These are phyloP conservation scores for Zizania palustris DNA, from an alignment of 202 grass and related monocot genomes.

Conservation along the genomic window DNA sequence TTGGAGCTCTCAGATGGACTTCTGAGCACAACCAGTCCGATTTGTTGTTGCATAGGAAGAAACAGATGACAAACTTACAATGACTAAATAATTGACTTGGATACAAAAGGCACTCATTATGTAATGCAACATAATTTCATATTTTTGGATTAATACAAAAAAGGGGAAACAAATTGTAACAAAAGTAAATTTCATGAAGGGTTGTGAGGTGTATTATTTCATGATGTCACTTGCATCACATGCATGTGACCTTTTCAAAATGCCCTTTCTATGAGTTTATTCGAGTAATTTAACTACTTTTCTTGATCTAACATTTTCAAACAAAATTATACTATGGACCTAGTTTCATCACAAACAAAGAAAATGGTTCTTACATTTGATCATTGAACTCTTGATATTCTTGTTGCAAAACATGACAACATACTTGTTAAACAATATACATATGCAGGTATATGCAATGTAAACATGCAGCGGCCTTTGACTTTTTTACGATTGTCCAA, in stretches of 20 bases:
- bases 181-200: constrained; percentile 26
- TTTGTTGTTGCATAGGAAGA: constrained; percentile 61
- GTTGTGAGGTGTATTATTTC: constrained; percentile 3
- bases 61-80: constrained; percentile 21
- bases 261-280: constrained; percentile 13
- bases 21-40: constrained; percentile 73
- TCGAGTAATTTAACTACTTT: not conserved
- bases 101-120: constrained; percentile 16
- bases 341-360: constrained; percentile 8
- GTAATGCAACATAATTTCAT: constrained; percentile 8
- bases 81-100: constrained; percentile 1
- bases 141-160: constrained; percentile 18
- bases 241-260: not conserved
- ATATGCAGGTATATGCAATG: not conserved
- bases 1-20: too few species aligned
- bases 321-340: not conserved
- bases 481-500: not conserved
- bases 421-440: not conserved
- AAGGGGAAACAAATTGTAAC: not conserved
- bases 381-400: not conserved
- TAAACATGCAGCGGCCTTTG: not conserved
- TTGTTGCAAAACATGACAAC: constrained; percentile 2
- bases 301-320: not conserved
- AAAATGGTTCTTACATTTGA: not conserved
- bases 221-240: constrained; percentile 7